phyloP scores from a whole-genome alignment of 1,284 basidiomycete species.

The Anthracocystis panici-leucophaei region DNA sequence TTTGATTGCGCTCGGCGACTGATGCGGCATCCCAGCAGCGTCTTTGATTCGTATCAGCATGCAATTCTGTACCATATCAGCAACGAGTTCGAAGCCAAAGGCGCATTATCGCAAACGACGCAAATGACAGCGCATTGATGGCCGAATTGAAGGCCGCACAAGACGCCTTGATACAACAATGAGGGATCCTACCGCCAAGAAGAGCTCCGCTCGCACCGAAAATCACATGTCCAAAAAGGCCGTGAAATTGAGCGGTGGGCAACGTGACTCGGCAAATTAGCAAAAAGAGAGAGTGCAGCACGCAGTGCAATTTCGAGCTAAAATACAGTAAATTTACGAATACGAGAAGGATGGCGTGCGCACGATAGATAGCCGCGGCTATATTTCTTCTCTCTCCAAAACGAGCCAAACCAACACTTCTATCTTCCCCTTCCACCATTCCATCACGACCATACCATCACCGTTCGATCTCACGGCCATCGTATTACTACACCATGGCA shows the following conservation, averaged over 20 bases:
- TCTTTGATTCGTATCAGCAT: neutral
- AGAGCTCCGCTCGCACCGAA: neutral
- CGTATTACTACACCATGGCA: constrained; percentile 8
- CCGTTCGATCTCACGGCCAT: neutral
- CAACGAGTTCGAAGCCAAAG: constrained; percentile 7
- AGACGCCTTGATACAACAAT: neutral
- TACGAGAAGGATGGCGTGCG: constrained; percentile 20
- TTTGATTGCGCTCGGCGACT: constrained; percentile 34
- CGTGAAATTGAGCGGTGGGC: constrained; percentile 23
- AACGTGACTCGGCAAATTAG: constrained; percentile 14
- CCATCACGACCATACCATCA: neutral
- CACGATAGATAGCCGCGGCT: constrained; percentile 12
- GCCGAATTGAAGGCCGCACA: constrained; percentile 8
- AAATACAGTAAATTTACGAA: too few relatives aligned
- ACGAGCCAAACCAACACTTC: neutral
- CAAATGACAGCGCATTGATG: too few relatives aligned
- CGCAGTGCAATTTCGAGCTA: neutral
- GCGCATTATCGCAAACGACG: too few relatives aligned
- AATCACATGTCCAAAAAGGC: neutral
- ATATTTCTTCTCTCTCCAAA: too few relatives aligned
- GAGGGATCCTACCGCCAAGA: neutral
- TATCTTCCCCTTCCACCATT: neutral
- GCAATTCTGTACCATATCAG: constrained; percentile 11
- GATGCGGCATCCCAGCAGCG: neutral
- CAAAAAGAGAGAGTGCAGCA: neutral